These are phyloP conservation scores for Amanita fuliginea DNA, from an alignment of 768 basidiomycete species.

Conservation along the genomic window DNA sequence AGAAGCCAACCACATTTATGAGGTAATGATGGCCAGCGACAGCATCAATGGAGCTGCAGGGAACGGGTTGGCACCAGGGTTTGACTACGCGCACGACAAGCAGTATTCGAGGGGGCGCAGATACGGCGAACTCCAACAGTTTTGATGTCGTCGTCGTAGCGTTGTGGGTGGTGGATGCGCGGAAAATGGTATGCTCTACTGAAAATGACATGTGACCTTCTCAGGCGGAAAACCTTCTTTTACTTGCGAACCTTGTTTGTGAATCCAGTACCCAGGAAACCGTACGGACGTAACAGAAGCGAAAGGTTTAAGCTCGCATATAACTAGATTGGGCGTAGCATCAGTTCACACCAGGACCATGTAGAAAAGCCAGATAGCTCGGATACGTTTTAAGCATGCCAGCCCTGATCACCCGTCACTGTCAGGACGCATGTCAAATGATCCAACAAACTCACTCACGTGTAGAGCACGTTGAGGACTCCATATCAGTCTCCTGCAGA, in stretches of 20 bases:
- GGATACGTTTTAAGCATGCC: not conserved
- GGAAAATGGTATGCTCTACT: not conserved
- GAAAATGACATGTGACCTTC: not conserved
- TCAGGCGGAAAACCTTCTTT: not conserved
- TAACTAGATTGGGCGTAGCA: conserved; percentile 20
- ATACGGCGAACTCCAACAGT: too few relatives aligned
- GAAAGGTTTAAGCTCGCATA: conserved; percentile 28
- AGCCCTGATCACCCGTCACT: too few relatives aligned
- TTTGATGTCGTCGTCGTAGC: too few relatives aligned
- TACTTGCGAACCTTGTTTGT: conserved; percentile 14
- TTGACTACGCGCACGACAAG: too few relatives aligned
- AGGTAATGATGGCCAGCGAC: too few relatives aligned
- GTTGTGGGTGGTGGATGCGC: too few relatives aligned
- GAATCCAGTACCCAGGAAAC: conserved; percentile 48
- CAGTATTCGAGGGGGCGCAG: too few relatives aligned
- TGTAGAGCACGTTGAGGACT: not conserved
- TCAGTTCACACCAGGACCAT: not conserved
- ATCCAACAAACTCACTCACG: too few relatives aligned
- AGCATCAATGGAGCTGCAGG: too few relatives aligned
- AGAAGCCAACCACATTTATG: too few relatives aligned
- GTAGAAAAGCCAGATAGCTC: not conserved
- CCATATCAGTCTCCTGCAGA: not conserved
- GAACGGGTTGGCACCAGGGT: too few relatives aligned
- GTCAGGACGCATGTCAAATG: too few relatives aligned
- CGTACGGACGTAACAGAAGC: conserved; percentile 26